Conservation (phyloP, 805 yeast species). For the Ogataea ganodermae region DNA sequence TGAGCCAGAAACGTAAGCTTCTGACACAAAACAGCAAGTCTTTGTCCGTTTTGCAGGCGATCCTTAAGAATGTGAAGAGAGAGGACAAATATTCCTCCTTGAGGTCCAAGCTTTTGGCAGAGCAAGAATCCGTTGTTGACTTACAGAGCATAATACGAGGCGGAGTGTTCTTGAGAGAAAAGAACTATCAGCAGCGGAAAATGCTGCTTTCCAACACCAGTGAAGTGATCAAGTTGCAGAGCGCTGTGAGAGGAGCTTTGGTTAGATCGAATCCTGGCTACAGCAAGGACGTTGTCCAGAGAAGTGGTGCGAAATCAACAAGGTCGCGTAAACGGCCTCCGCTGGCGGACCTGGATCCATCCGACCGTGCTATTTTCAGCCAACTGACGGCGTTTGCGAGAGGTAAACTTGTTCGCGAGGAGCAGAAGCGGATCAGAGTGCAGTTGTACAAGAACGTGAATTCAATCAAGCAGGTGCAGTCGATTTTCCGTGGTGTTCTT, state of each 20-base stretch:
- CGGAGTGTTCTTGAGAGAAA: conserved; percentile 22
- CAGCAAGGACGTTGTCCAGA: background rate
- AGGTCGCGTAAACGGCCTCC: conserved; percentile 3
- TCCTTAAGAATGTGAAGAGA: conserved; percentile 33
- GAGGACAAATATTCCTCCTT: conserved; percentile 23
- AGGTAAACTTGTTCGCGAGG: conserved; percentile 42
- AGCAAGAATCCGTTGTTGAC: conserved; percentile 25
- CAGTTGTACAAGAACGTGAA: conserved; percentile 24
- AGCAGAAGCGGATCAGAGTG: conserved; percentile 21
- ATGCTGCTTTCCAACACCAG: conserved; percentile 25
- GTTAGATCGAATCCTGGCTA: conserved; percentile 27
- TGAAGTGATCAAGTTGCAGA: conserved; percentile 40
- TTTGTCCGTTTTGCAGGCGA: conserved; percentile 43
- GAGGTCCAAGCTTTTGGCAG: conserved; percentile 17
- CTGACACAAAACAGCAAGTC: conserved; percentile 29
- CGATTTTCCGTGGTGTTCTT: conserved; percentile 62
- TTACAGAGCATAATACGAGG: conserved; percentile 43
- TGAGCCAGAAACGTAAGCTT: conserved; percentile 21
- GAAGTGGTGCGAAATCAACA: conserved; percentile 4
- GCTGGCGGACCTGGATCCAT: background rate
- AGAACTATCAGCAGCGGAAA: conserved; percentile 20
- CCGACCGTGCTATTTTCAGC: conserved; percentile 26
- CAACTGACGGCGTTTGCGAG: conserved; percentile 45
- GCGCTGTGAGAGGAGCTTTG: conserved; percentile 43
- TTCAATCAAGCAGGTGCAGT: conserved; percentile 51